Conservation (phyloP, 2,329 filamentous ascomycete species). For the Orbilia oligospora region DNA sequence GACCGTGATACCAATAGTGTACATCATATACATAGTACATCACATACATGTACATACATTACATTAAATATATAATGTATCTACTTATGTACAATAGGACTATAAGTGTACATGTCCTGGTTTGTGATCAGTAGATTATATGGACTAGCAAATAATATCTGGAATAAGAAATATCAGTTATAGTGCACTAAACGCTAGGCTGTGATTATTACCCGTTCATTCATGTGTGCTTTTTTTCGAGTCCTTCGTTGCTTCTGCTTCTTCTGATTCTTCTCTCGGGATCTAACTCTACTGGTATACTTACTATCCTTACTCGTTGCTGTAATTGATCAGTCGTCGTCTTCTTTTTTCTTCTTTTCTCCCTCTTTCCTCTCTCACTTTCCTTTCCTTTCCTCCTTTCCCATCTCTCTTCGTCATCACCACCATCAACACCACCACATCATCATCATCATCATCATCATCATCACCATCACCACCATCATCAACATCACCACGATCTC, state of each 20-base stretch:
- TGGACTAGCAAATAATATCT: background rate
- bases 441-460: constrained; percentile 31
- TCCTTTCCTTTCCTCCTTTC: constrained; percentile 12
- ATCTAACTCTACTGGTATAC: constrained; percentile 37
- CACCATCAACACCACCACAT: constrained; percentile 27
- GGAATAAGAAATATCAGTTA: constrained; percentile 43
- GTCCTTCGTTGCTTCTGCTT: background rate
- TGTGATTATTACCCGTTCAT: constrained; percentile 60
- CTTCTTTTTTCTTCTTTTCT: constrained; percentile 22
- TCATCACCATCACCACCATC: constrained; percentile 38
- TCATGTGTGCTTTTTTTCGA: constrained; percentile 53
- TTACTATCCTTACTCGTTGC: background rate
- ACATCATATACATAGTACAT: background rate
- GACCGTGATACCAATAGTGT: constrained; percentile 19
- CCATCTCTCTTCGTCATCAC: constrained; percentile 29
- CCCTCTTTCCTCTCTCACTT: constrained; percentile 5
- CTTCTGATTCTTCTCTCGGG: constrained; percentile 30
- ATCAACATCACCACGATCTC: constrained; percentile 26
- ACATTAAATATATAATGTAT: too few relatives aligned
- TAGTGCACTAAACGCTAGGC: constrained; percentile 50
- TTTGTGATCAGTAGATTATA: too few relatives aligned
- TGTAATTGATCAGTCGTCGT: constrained; percentile 3
- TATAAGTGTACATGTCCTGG: too few relatives aligned
- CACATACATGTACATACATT: too few relatives aligned
- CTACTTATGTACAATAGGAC: too few relatives aligned